A percentile compares a stretch with the other conserved stretches of the same genome.
phyloP scores from a whole-genome alignment of 2,329 filamentous ascomycete species.

The Alternaria sp. region DNA sequence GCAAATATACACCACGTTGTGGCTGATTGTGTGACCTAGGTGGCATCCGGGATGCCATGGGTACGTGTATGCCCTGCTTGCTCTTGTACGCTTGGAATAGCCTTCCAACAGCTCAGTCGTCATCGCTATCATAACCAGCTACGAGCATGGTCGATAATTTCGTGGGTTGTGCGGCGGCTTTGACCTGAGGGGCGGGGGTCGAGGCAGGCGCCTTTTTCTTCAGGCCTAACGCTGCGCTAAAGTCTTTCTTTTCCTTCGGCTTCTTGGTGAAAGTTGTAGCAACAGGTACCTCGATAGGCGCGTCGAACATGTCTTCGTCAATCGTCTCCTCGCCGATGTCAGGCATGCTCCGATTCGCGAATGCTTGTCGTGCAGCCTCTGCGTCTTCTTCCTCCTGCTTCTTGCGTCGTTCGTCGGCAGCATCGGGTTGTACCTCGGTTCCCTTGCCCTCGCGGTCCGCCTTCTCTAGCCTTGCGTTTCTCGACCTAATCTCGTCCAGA shows the following conservation, averaged over 20 bases:
- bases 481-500: conserved; percentile 88
- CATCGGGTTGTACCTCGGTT: conserved; percentile 61
- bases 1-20: background rate
- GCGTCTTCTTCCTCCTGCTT: conserved; percentile 81
- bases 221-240: conserved; percentile 76
- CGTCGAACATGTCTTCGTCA: conserved; percentile 52
- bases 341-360: conserved; percentile 56
- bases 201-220: conserved; percentile 59
- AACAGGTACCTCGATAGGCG: conserved; percentile 33
- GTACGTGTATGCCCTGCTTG: background rate
- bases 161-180: conserved; percentile 20
- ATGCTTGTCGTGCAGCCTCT: conserved; percentile 79
- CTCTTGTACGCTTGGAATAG: background rate
- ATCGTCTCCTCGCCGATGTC: conserved; percentile 61
- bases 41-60: background rate
- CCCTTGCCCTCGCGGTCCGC: conserved; percentile 68
- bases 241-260: conserved; percentile 87
- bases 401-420: conserved; percentile 63
- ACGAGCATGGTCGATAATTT: conserved; percentile 34
- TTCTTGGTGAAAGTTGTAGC: conserved; percentile 73
- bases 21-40: background rate
- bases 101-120: conserved; percentile 17
- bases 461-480: conserved; percentile 86
- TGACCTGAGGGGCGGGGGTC: conserved; percentile 10
- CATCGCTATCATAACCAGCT: conserved; percentile 40